Evolutionary conservation across 148 eudicot species (phyloP), one percentile per base, ranked within the genome.

Genomic region (Chenopodium suecicum): DNA sequence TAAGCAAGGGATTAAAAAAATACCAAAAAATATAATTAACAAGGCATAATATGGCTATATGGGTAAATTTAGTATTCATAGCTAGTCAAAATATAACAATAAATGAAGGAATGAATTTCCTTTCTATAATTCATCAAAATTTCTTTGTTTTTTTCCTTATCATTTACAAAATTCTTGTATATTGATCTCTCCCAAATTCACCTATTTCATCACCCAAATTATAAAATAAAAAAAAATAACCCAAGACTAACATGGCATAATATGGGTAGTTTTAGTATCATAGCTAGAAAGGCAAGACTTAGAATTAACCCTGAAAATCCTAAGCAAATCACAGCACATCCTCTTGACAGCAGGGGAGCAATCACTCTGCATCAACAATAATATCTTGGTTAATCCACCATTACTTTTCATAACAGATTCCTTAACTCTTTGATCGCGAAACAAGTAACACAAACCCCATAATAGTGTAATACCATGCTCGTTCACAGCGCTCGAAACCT

Each of bases 221-320:
- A 8, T 2, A 79, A 70, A 70, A 31, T 4, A 29, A 65, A 65
- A 23, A 27, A 48, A 25, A 8, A 56, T 48, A 37, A 41, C 7
- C 8, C 52, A 9, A 6, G 4, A 52, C 37, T 80, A 81, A 79
- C 85, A 91, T 20, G 97, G 97, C 94, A 91, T 93, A 46, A 93
- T 91, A 86, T 93, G 97, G 75, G 89, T 91, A 48, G 93, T 89
- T 60, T 91, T 88, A 7, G 93, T 89, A 79, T 93, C 94, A 79
- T 91, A 93, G 65, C 88, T 86, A 8, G 90, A 77, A 12, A 91
- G 63, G 66, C 90, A 83, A 54, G 87, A 87, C 80, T 90, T 91
- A 1, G 90, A 86, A 67, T 85, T 85, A 58, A 87, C 92, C 83
- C 88, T 77, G 37, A 93, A 90, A 17, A 91, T 83, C 85, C 92